A percentile compares a stretch with the other conserved stretches of the same genome.
Evolutionary conservation across 2,329 filamentous ascomycete genomes (phyloP).

Genomic region (Apiospora aurea): DNA sequence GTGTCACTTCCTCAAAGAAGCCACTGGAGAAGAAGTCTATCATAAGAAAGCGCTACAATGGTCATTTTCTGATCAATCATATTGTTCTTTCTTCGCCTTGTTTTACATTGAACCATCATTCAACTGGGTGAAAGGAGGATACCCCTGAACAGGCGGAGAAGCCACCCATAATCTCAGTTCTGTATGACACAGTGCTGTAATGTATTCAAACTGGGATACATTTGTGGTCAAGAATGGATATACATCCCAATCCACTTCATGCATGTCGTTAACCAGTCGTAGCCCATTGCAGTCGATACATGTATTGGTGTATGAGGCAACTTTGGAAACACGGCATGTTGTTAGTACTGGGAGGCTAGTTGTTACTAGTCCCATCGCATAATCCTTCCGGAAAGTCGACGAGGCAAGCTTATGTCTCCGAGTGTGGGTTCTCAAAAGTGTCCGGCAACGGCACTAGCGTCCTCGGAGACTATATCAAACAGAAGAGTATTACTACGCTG

Average conservation of each 20-base stretch:
- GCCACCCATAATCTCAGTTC: too few species aligned
- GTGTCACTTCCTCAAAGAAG: not conserved
- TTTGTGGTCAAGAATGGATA: too few species aligned
- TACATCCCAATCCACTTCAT: not conserved
- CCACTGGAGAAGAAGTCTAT: not conserved
- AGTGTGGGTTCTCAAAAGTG: not conserved
- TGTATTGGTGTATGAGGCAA: not conserved
- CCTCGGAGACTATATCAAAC: not conserved
- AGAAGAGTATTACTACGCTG: not conserved
- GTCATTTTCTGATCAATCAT: not conserved
- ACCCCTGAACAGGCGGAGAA: not conserved
- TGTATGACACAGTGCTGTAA: too few species aligned
- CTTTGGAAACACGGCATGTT: not conserved
- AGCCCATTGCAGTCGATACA: too few species aligned
- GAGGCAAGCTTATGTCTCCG: not conserved
- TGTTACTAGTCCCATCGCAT: not conserved
- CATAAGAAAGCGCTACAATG: not conserved
- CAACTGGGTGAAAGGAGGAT: not conserved
- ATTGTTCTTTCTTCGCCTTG: not conserved
- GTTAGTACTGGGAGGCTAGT: not conserved
- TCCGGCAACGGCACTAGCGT: not conserved
- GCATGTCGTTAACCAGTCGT: not conserved
- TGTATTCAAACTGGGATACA: too few species aligned
- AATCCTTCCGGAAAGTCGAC: not conserved
- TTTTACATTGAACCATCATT: not conserved